phyloP scores from a whole-genome alignment of 225 moss, liverwort and hornwort species.

The Thuidium tamariscinum region DNA sequence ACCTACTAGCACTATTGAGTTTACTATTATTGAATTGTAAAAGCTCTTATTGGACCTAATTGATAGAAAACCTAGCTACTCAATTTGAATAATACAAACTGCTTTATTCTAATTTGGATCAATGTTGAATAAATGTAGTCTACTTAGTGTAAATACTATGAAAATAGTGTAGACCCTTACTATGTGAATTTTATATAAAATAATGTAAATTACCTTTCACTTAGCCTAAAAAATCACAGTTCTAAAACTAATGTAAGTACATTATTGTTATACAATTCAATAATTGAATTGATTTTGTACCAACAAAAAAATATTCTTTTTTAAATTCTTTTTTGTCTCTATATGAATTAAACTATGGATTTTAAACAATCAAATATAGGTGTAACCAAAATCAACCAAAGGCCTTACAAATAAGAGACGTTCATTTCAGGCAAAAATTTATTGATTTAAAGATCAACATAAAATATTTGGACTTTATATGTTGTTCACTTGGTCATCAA shows the following conservation, averaged over 20 bases:
- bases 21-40: background rate
- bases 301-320: background rate
- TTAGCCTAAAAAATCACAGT: accelerated
- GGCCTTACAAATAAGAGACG: accelerated
- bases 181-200: background rate
- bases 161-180: background rate
- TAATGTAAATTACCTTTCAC: background rate
- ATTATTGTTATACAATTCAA: accelerated
- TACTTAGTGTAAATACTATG: too few species aligned
- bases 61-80: background rate
- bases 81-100: accelerated
- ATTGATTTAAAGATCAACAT: accelerated
- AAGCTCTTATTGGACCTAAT: accelerated
- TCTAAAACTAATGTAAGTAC: background rate
- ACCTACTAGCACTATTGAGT: too few species aligned
- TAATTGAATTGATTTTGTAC: background rate
- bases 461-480: accelerated
- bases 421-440: background rate
- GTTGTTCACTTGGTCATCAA: background rate
- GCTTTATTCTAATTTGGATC: background rate
- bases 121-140: too few species aligned
- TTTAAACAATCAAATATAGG: background rate
- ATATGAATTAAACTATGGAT: background rate
- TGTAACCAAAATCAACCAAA: background rate
- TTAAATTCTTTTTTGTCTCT: background rate